Evolutionary conservation across 2,329 filamentous ascomycete genomes (phyloP).

Genomic region (Clonostachys solani): DNA sequence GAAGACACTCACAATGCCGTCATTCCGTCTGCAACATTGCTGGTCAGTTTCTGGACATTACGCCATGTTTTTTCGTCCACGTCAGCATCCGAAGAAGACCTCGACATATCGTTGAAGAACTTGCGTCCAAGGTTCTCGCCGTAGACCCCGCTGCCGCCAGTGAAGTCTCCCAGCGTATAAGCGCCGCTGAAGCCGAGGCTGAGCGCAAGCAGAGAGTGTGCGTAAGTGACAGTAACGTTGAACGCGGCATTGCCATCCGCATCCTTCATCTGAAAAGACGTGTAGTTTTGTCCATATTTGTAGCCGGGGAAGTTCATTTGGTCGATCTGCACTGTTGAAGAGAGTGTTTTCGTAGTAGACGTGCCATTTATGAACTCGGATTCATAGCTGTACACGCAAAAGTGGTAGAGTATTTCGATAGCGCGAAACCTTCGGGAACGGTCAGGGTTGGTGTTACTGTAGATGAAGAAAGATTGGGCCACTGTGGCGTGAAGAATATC

Average conservation of each 20-base stretch:
- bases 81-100: background rate
- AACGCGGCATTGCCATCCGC: background rate
- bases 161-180: background rate
- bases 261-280: background rate
- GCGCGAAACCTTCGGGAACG: conserved; percentile 1
- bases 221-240: background rate
- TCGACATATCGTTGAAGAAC: background rate
- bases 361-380: conserved; percentile 1
- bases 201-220: background rate
- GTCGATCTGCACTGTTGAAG: background rate
- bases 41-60: background rate
- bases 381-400: conserved; percentile 7
- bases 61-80: conserved; percentile 1
- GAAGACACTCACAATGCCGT: conserved; percentile 2
- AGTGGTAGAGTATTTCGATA: conserved; percentile 5
- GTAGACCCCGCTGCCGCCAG: background rate
- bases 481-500: conserved; percentile 1
- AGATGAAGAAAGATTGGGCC: conserved; percentile 3
- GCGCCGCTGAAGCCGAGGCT: background rate
- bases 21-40: conserved; percentile 1
- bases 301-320: background rate
- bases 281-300: background rate
- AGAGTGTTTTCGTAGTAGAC: background rate
- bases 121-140: background rate
- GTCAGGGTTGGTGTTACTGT: background rate